Conservation (phyloP, 345 rosid species). For the Sisymbrium altissimum region DNA sequence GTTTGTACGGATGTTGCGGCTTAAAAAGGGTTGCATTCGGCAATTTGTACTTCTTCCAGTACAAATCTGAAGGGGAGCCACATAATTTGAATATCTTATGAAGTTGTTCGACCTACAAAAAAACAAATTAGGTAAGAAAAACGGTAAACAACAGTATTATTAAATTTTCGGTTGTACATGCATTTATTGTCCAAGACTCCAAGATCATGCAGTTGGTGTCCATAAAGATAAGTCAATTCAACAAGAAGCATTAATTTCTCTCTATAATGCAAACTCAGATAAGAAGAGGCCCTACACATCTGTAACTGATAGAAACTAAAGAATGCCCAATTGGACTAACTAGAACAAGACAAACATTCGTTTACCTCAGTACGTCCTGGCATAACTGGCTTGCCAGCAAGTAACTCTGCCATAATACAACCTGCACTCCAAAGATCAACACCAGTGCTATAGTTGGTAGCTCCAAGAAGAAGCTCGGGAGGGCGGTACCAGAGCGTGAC, state of each 20-base stretch:
- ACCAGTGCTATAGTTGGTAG: conserved; percentile 61
- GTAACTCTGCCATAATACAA: conserved; percentile 87
- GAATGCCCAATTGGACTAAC: neutral
- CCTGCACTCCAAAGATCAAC: conserved; percentile 99
- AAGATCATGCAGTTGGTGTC: neutral
- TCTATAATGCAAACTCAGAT: neutral
- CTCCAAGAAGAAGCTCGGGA: conserved; percentile 93
- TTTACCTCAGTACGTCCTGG: conserved; percentile 93
- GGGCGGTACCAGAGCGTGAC: conserved; percentile 98
- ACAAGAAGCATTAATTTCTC: conserved; percentile 8
- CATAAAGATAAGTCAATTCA: neutral
- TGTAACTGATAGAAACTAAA: neutral
- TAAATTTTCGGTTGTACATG: neutral
- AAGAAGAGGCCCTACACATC: neutral
- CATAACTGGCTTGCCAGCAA: conserved; percentile 84
- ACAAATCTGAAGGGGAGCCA: conserved; percentile 85
- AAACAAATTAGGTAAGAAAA: conserved; percentile 5
- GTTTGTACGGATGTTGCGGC: conserved; percentile 71
- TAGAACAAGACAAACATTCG: neutral
- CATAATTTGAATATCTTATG: conserved; percentile 89
- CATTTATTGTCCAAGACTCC: neutral
- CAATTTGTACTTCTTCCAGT: conserved; percentile 80
- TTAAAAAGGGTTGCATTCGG: conserved; percentile 81
- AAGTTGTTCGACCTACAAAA: conserved; percentile 78
- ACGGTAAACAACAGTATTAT: neutral